phyloP scores from a whole-genome alignment of 768 basidiomycete genomes.

The Tremella yokohamensis region DNA sequence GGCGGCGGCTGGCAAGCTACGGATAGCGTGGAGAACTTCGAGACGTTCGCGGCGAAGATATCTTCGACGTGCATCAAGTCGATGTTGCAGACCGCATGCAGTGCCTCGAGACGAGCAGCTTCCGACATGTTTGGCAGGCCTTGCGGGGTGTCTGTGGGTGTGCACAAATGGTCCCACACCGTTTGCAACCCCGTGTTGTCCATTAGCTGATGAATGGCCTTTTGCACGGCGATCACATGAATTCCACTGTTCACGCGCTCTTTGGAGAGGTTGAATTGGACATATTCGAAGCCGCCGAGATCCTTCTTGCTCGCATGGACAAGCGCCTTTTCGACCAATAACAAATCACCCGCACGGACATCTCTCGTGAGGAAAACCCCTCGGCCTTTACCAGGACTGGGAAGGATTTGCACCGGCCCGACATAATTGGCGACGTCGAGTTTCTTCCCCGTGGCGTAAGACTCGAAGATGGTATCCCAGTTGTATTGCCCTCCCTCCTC shows the following conservation, averaged over 20 bases:
- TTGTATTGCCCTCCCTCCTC: conserved; percentile 4
- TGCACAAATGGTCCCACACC: neutral
- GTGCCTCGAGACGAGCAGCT: neutral
- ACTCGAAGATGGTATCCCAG: neutral
- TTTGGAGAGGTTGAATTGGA: neutral
- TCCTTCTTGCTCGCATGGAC: neutral
- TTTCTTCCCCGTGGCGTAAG: neutral
- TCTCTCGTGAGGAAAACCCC: conserved; percentile 5
- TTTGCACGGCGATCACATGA: conserved; percentile 1
- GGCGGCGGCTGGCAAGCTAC: no score
- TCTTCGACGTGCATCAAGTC: neutral
- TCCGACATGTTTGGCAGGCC: neutral
- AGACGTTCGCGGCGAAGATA: conserved; percentile 6
- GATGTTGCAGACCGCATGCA: neutral
- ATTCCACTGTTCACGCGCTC: neutral
- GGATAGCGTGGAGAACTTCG: no score
- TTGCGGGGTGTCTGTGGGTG: neutral
- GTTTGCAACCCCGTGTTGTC: neutral
- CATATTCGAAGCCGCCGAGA: neutral
- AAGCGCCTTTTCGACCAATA: conserved; percentile 8
- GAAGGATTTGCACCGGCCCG: neutral
- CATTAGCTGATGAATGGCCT: conserved; percentile 6
- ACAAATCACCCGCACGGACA: conserved; percentile 7
- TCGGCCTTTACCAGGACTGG: conserved; percentile 2
- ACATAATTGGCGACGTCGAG: conserved; percentile 13